A percentile compares a stretch with the other conserved stretches of the same genome.
Conservation (phyloP, 129 eudicot species). For the Flaveria bidentis region DNA sequence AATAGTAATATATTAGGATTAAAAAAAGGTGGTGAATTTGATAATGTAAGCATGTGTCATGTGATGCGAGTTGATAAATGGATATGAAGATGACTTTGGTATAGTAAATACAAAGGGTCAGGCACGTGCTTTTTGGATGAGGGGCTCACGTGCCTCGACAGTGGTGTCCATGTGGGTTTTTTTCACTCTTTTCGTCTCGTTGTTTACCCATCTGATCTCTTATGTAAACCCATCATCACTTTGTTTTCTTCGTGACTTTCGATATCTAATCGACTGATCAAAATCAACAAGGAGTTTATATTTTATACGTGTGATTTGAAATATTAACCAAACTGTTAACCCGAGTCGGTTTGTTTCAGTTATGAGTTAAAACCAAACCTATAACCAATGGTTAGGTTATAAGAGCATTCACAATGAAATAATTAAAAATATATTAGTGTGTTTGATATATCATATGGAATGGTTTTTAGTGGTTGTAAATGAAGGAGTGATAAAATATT, state of each 20-base stretch:
- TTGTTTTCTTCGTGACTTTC: background rate
- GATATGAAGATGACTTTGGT: constrained; percentile 33
- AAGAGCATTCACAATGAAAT: too few species aligned
- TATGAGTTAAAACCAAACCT: background rate
- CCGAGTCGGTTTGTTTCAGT: background rate
- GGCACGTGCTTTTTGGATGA: constrained; percentile 40
- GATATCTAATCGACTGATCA: background rate
- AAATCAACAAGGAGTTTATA: background rate
- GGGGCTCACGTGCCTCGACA: constrained; percentile 34
- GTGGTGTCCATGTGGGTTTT: constrained; percentile 34
- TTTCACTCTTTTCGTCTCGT: constrained; percentile 1
- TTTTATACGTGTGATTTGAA: background rate
- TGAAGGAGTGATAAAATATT: too few species aligned
- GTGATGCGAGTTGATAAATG: constrained; percentile 16
- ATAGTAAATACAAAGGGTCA: constrained; percentile 22
- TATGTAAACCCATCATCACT: constrained; percentile 32
- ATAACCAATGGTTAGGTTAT: background rate
- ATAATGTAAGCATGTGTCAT: constrained; percentile 16
- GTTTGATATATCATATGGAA: too few species aligned
- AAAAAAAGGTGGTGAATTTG: background rate
- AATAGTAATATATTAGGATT: background rate
- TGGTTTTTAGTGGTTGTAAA: too few species aligned
- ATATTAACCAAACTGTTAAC: background rate
- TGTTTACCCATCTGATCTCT: constrained; percentile 3
- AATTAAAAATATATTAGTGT: too few species aligned